Evolutionary conservation across 192 early-diverging fungal species (phyloP).

Genomic region (Coemansia furcata): DNA sequence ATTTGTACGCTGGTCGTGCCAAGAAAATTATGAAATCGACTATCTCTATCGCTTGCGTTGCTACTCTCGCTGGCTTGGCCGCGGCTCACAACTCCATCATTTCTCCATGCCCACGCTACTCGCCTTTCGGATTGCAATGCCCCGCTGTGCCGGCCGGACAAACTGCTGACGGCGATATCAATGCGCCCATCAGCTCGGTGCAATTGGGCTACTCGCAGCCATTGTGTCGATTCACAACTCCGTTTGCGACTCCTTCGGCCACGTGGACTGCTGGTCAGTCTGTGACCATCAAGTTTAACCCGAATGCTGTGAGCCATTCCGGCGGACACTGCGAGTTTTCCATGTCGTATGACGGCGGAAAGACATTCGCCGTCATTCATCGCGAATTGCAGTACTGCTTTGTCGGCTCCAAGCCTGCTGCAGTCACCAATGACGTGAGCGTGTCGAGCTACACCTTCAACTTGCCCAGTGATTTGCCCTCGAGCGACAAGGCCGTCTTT

Average conservation of each 20-base stretch:
- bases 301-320: slow-evolving; percentile 31
- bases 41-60: slow-evolving; percentile 5
- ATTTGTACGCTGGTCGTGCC: slow-evolving; percentile 13
- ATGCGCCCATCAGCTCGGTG: slow-evolving; percentile 24
- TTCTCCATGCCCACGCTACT: slow-evolving; percentile 37
- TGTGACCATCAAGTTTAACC: slow-evolving; percentile 34
- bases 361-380: slow-evolving; percentile 59
- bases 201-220: slow-evolving; percentile 1
- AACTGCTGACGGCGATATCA: slow-evolving; percentile 39
- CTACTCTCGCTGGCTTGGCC: neutral
- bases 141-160: slow-evolving; percentile 50
- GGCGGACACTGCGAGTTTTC: slow-evolving; percentile 61
- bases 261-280: slow-evolving; percentile 40
- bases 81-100: slow-evolving; percentile 27
- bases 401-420: slow-evolving; percentile 14
- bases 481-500: slow-evolving; percentile 55
- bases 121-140: slow-evolving; percentile 37
- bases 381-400: slow-evolving; percentile 39
- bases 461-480: slow-evolving; percentile 56
- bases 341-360: slow-evolving; percentile 54
- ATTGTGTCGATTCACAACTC: slow-evolving; percentile 40
- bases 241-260: slow-evolving; percentile 33
- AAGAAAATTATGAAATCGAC: neutral
- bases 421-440: slow-evolving; percentile 14
- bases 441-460: slow-evolving; percentile 48